Percentiles rank a stretch among this genome's conserved stretches.
Conservation (phyloP, 192 early-diverging fungal genomes). For the Coemansia sp. region DNA sequence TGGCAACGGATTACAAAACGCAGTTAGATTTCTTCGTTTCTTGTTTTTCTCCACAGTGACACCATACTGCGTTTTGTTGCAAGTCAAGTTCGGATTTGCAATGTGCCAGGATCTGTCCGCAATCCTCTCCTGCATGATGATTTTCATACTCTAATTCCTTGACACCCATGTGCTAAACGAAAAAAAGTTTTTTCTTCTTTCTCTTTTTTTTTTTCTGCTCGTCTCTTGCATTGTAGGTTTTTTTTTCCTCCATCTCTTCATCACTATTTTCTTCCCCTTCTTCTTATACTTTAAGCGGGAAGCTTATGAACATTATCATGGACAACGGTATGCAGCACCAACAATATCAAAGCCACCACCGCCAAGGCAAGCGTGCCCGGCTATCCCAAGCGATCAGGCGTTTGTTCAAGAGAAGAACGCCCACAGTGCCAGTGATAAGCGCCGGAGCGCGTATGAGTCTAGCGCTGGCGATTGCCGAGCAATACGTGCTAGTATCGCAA, state of each 20-base stretch:
- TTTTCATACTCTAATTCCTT: neutral
- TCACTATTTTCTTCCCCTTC: too few species aligned
- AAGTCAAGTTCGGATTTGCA: neutral
- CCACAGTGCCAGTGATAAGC: conserved; percentile 1
- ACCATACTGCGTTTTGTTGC: neutral
- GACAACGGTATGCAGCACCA: neutral
- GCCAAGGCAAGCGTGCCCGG: neutral
- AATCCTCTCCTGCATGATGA: neutral
- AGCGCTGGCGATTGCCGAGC: conserved; percentile 37
- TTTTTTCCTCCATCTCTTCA: neutral
- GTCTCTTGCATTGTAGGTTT: too few species aligned
- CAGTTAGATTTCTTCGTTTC: too few species aligned
- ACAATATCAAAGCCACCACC: too few species aligned
- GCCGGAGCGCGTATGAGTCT: conserved; percentile 22
- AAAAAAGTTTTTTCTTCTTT: neutral
- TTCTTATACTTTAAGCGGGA: too few species aligned
- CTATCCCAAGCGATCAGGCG: neutral
- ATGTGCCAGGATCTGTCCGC: neutral
- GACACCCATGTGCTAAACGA: too few species aligned
- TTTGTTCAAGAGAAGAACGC: neutral
- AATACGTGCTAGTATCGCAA: conserved; percentile 33
- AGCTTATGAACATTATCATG: neutral
- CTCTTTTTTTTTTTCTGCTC: too few species aligned
- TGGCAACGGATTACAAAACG: too few species aligned
- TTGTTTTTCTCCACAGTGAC: too few species aligned